A percentile compares a stretch with the other conserved stretches of the same genome.
phyloP scores from a whole-genome alignment of 495 filamentous ascomycete species.

The Tetracladium setigerum region DNA sequence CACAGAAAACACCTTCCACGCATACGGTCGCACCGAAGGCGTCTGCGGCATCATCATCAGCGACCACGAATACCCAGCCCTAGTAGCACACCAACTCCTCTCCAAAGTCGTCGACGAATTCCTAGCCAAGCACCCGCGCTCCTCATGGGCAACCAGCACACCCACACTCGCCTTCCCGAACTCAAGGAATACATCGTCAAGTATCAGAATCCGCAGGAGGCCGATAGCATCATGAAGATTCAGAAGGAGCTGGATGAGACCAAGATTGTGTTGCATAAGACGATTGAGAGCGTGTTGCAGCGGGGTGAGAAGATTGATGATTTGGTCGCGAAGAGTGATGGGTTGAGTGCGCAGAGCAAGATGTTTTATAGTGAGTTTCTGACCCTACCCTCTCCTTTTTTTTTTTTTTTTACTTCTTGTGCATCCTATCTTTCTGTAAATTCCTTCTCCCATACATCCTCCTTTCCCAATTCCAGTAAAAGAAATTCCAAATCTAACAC shows the following conservation, averaged over 20 bases:
- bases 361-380: slow-evolving; percentile 78
- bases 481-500: background rate
- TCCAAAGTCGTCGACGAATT: slow-evolving; percentile 93
- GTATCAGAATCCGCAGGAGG: slow-evolving; percentile 84
- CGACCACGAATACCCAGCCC: slow-evolving; percentile 80
- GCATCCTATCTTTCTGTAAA: background rate
- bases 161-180: slow-evolving; percentile 46
- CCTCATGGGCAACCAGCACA: slow-evolving; percentile 42
- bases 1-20: slow-evolving; percentile 76
- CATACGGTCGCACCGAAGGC: slow-evolving; percentile 81
- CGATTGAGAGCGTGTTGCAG: slow-evolving; percentile 84
- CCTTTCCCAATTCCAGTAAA: background rate
- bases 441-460: background rate
- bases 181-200: slow-evolving; percentile 79
- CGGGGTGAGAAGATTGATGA: slow-evolving; percentile 88
- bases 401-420: slow-evolving; percentile 3
- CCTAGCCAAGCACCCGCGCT: slow-evolving; percentile 67
- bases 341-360: slow-evolving; percentile 82
- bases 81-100: slow-evolving; percentile 91
- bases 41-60: slow-evolving; percentile 83
- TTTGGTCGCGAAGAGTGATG: slow-evolving; percentile 81
- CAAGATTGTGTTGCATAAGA: slow-evolving; percentile 95
- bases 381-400: background rate
- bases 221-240: slow-evolving; percentile 88
- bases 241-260: slow-evolving; percentile 97